These are phyloP conservation scores for Rhodamnia rubescens DNA, from an alignment of 345 rosid species.

Conservation along the genomic window DNA sequence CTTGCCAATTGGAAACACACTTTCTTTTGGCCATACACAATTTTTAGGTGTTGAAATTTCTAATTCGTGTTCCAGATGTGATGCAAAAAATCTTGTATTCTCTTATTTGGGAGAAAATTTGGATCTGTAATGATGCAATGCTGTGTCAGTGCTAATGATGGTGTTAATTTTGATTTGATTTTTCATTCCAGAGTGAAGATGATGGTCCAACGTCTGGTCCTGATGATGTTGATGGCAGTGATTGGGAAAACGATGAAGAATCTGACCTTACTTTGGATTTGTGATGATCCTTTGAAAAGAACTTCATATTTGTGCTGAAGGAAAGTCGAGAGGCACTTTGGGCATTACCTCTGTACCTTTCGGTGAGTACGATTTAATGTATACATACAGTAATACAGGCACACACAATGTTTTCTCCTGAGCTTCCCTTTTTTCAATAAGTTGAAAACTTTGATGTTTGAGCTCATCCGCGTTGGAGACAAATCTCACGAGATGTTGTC, in stretches of 20 bases:
- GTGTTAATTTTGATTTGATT: not conserved
- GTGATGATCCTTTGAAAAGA: not conserved
- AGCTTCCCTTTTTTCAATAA: not conserved
- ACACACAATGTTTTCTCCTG: not conserved
- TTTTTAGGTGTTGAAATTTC: not conserved
- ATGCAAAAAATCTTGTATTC: not conserved
- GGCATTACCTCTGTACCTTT: not conserved
- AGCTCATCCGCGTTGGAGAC: not conserved
- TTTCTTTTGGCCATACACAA: not conserved
- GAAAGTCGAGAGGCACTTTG: not conserved
- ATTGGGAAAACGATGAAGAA: slow-evolving; percentile 18
- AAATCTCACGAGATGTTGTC: not conserved
- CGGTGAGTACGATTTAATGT: not conserved
- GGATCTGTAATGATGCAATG: not conserved
- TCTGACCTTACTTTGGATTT: not conserved
- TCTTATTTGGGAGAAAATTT: not conserved
- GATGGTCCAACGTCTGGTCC: slow-evolving; percentile 12
- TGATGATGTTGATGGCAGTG: slow-evolving; percentile 11
- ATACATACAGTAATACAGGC: not conserved
- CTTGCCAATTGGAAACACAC: not conserved
- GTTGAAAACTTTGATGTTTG: not conserved
- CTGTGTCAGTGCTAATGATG: not conserved
- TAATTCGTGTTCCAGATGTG: not conserved
- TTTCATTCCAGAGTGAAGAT: slow-evolving; percentile 44
- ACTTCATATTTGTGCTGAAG: not conserved